These are phyloP conservation scores for Boletales sp. DNA, from an alignment of 768 basidiomycete genomes.

Conservation along the genomic window DNA sequence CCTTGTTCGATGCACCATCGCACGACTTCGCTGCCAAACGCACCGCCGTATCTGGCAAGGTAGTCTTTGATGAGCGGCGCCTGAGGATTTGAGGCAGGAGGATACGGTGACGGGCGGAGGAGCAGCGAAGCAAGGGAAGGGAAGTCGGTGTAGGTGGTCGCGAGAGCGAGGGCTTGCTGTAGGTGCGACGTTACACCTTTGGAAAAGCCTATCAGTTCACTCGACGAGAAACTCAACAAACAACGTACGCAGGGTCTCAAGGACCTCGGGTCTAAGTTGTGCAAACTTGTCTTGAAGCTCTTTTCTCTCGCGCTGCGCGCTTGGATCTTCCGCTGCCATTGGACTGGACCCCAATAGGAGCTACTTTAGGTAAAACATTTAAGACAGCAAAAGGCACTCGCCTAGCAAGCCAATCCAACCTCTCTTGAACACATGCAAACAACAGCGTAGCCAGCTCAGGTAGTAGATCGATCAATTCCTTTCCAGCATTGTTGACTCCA, in stretches of 20 bases:
- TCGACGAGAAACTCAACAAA: neutral
- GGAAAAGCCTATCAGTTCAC: neutral
- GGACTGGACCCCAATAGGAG: slow-evolving; percentile 32
- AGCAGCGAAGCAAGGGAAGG: slow-evolving; percentile 81
- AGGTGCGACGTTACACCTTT: slow-evolving; percentile 66
- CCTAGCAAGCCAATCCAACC: slow-evolving; percentile 68
- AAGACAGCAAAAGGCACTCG: slow-evolving; percentile 15
- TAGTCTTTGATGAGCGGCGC: slow-evolving; percentile 62
- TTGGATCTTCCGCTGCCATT: slow-evolving; percentile 44
- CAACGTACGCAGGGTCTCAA: slow-evolving; percentile 76
- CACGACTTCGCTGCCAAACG: slow-evolving; percentile 87
- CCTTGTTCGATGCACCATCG: slow-evolving; percentile 92
- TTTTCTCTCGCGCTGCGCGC: slow-evolving; percentile 51
- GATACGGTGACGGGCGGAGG: slow-evolving; percentile 61
- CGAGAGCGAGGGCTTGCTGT: slow-evolving; percentile 72
- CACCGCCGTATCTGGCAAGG: slow-evolving; percentile 73
- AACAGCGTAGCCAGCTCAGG: slow-evolving; percentile 61
- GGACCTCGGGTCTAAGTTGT: slow-evolving; percentile 68
- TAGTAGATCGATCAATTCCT: slow-evolving; percentile 50
- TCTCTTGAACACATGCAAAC: slow-evolving; percentile 66
- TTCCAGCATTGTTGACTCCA: slow-evolving; percentile 8
- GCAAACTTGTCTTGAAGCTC: slow-evolving; percentile 66
- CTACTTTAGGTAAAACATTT: neutral
- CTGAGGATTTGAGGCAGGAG: slow-evolving; percentile 63
- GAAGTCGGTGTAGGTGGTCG: slow-evolving; percentile 87